phyloP scores from a whole-genome alignment of 495 filamentous ascomycete genomes.

The Evernia prunastri region DNA sequence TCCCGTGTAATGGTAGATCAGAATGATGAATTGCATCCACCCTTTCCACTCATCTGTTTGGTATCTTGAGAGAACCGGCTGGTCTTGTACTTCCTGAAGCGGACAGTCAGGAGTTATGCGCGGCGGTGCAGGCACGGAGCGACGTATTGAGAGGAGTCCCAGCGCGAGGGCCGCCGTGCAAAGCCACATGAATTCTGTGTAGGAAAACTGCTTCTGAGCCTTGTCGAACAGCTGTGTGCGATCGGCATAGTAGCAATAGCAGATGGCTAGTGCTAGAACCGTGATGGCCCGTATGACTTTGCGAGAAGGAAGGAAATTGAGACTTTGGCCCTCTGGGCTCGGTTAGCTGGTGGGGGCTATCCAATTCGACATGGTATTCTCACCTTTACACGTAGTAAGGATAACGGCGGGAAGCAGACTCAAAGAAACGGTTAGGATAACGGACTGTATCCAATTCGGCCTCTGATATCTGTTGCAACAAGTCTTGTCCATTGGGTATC shows the following conservation, averaged over 20 bases:
- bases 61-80: conserved; percentile 43
- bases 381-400: conserved; percentile 8
- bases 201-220: conserved; percentile 44
- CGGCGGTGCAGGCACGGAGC: conserved; percentile 19
- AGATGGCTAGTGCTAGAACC: conserved; percentile 35
- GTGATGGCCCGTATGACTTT: conserved; percentile 27
- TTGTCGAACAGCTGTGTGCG: conserved; percentile 51
- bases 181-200: conserved; percentile 36
- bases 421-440: conserved; percentile 30
- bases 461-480: conserved; percentile 48
- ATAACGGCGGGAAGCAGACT: conserved; percentile 30
- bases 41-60: conserved; percentile 62
- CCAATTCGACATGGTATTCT: not conserved
- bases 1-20: conserved; percentile 53
- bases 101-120: not conserved
- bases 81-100: conserved; percentile 18
- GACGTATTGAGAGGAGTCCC: conserved; percentile 36
- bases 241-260: conserved; percentile 52
- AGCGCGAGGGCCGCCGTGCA: conserved; percentile 31
- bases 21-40: conserved; percentile 53
- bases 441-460: conserved; percentile 31
- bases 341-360: not conserved
- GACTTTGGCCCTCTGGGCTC: conserved; percentile 1
- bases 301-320: conserved; percentile 24
- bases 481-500: conserved; percentile 48